phyloP scores from a whole-genome alignment of 2,329 filamentous ascomycete species.

The Colletotrichum sp. region DNA sequence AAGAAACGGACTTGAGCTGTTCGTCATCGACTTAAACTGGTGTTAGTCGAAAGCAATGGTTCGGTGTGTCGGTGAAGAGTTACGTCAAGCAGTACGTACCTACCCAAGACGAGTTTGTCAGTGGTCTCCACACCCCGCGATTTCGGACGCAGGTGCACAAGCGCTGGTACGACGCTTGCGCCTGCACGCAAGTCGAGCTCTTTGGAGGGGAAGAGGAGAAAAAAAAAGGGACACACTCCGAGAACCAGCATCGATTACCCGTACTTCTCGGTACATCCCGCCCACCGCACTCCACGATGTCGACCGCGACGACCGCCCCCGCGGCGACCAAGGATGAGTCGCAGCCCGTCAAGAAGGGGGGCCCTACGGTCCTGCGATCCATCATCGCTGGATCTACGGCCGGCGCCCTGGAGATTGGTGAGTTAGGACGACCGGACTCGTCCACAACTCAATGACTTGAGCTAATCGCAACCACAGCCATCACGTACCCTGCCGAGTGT shows the following conservation, averaged over 20 bases:
- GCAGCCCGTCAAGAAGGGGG: conserved; percentile 46
- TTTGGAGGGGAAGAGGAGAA: not conserved
- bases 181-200: conserved; percentile 2
- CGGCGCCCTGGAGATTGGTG: conserved; percentile 92
- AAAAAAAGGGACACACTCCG: not conserved
- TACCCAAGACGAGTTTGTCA: not conserved
- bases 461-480: conserved; percentile 55
- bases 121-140: conserved; percentile 19
- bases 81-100: conserved; percentile 14
- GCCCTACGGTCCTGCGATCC: conserved; percentile 82
- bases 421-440: conserved; percentile 24
- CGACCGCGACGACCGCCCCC: conserved; percentile 23
- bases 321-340: conserved; percentile 25
- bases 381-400: conserved; percentile 93
- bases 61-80: not conserved
- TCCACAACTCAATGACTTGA: not conserved
- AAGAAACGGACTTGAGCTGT: not conserved
- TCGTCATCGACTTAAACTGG: not conserved
- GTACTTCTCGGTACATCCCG: not conserved
- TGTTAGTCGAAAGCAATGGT: not conserved
- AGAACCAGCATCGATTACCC: not conserved
- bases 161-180: not conserved
- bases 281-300: conserved; percentile 8
- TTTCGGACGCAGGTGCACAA: conserved; percentile 6
- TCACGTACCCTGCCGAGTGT: conserved; percentile 96